phyloP scores from a whole-genome alignment of 139 green algal species.

The Desmodesmus armatus region DNA sequence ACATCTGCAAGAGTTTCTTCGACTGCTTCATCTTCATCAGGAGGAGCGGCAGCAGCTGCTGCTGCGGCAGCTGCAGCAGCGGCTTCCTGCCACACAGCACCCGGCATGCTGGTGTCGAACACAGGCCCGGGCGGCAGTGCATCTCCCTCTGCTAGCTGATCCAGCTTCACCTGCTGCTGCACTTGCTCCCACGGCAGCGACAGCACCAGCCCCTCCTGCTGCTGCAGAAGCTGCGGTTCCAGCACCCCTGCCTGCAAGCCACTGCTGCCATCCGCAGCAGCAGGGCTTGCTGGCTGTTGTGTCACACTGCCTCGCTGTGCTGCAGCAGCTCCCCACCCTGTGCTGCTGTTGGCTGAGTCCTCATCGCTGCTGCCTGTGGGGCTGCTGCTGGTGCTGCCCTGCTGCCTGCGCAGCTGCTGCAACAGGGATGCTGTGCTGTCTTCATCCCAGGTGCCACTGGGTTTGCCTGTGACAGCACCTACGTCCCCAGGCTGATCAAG shows the following conservation, averaged over 20 bases:
- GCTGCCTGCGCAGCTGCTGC: neutral
- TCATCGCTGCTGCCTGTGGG: neutral
- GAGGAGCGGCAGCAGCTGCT: neutral
- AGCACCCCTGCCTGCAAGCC: neutral
- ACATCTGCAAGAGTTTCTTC: neutral
- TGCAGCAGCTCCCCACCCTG: neutral
- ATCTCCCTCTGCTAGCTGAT: neutral
- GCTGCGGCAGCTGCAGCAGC: conserved; percentile 20
- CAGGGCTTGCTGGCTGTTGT: neutral
- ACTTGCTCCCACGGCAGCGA: neutral
- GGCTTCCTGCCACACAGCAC: neutral
- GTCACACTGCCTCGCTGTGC: conserved; percentile 7
- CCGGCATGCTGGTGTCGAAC: conserved; percentile 8
- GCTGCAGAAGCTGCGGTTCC: neutral
- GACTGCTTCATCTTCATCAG: neutral
- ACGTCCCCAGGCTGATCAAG: conserved; percentile 31
- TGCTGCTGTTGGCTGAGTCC: neutral
- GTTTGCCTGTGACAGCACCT: conserved; percentile 34
- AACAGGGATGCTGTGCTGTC: conserved; percentile 13
- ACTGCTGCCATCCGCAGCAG: neutral
- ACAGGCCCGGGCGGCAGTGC: neutral
- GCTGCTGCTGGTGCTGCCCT: neutral
- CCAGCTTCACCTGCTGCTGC: conserved; percentile 1
- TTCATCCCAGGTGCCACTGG: conserved; percentile 18
- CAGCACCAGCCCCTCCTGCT: neutral